Percentiles rank a stretch among this genome's conserved stretches.
phyloP scores from a whole-genome alignment of 2,329 filamentous ascomycete genomes.

The Mariannaea elegans region DNA sequence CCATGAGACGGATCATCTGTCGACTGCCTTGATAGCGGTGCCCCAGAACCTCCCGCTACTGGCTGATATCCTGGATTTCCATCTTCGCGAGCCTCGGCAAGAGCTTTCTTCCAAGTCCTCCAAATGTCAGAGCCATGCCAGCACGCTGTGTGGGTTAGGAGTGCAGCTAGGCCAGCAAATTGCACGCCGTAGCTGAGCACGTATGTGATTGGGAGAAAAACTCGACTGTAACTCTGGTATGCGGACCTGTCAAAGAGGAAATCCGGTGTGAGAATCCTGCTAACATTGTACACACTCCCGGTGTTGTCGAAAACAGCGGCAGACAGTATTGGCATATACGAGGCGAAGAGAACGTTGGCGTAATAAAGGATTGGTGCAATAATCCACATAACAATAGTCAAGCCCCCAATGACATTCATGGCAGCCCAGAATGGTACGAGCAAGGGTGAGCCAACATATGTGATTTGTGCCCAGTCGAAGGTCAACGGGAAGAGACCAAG shows the following conservation, averaged over 20 bases:
- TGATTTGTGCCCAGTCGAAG: slow-evolving; percentile 92
- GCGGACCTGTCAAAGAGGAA: slow-evolving; percentile 81
- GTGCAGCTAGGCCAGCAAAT: slow-evolving; percentile 81
- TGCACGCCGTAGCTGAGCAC: slow-evolving; percentile 87
- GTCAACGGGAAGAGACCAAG: slow-evolving; percentile 85
- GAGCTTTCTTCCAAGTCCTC: slow-evolving; percentile 76
- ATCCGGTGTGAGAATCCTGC: slow-evolving; percentile 78
- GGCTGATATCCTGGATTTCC: slow-evolving; percentile 63
- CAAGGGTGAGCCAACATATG: slow-evolving; percentile 85
- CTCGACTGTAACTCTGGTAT: slow-evolving; percentile 82
- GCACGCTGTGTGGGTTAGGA: slow-evolving; percentile 82
- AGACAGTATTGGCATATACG: slow-evolving; percentile 88
- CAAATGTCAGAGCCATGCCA: slow-evolving; percentile 88
- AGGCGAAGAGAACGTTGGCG: slow-evolving; percentile 79
- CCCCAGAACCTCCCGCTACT: slow-evolving; percentile 46
- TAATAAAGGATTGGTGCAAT: slow-evolving; percentile 84
- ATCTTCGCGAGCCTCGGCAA: slow-evolving; percentile 68
- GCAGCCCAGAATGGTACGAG: slow-evolving; percentile 88
- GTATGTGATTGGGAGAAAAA: slow-evolving; percentile 88
- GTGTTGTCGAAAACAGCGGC: slow-evolving; percentile 87
- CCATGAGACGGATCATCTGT: slow-evolving; percentile 46
- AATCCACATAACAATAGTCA: slow-evolving; percentile 87
- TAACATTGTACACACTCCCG: slow-evolving; percentile 82
- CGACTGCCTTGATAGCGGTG: slow-evolving; percentile 24
- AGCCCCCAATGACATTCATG: slow-evolving; percentile 82